Conservation (phyloP, 192 early-diverging fungal genomes). For the Linnemannia zychae region DNA sequence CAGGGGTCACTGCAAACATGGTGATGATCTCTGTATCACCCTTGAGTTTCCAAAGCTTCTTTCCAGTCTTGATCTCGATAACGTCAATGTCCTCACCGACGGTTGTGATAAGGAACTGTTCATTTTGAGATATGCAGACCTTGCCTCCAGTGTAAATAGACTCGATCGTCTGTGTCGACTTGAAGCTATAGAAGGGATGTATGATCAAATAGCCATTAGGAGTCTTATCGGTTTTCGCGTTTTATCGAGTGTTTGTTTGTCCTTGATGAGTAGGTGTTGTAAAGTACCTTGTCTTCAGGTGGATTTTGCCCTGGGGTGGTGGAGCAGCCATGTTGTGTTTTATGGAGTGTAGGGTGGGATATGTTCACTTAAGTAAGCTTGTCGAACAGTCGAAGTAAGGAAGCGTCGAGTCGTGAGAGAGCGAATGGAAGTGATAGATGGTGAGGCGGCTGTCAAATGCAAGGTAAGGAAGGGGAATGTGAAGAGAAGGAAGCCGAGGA, state of each 20-base stretch:
- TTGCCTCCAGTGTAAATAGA: constrained; percentile 94
- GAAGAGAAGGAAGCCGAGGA: not conserved
- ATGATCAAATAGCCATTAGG: not conserved
- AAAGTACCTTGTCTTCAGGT: constrained; percentile 52
- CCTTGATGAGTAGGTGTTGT: not conserved
- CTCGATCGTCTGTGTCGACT: constrained; percentile 83
- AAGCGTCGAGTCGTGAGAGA: not conserved
- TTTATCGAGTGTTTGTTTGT: not conserved
- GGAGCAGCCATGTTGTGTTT: constrained; percentile 49
- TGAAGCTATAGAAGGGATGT: constrained; percentile 68
- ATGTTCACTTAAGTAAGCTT: not conserved
- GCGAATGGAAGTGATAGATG: not conserved
- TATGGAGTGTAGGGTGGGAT: not conserved
- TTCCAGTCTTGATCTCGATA: constrained; percentile 77
- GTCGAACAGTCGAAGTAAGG: not conserved
- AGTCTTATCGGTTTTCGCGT: not conserved
- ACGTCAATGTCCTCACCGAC: constrained; percentile 88
- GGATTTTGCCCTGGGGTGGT: constrained; percentile 57
- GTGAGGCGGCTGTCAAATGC: not conserved
- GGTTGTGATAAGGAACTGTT: constrained; percentile 79
- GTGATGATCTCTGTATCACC: constrained; percentile 92
- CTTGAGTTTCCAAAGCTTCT: constrained; percentile 71
- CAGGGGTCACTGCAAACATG: constrained; percentile 85
- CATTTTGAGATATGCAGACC: constrained; percentile 76
- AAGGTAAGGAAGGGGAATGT: not conserved